These are phyloP conservation scores for Heliamphora exappendiculata DNA, from an alignment of 148 eudicot species.

Conservation along the genomic window DNA sequence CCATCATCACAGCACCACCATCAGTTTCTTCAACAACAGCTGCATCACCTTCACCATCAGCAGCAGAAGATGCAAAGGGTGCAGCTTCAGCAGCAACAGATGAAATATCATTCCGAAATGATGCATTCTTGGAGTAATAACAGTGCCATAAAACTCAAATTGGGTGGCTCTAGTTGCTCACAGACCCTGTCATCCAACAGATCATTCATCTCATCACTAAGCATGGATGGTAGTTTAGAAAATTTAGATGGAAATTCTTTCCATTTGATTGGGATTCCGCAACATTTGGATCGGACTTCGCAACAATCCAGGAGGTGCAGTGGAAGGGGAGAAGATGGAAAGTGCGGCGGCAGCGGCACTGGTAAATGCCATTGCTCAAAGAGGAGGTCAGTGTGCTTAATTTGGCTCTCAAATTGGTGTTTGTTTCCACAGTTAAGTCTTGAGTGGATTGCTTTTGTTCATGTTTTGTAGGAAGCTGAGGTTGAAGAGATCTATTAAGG, in stretches of 20 bases:
- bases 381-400: constrained; percentile 78
- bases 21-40: constrained; percentile 27
- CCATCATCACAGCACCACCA: constrained; percentile 16
- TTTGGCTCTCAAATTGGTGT: not conserved
- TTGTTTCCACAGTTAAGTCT: constrained; percentile 2
- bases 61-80: constrained; percentile 25
- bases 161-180: constrained; percentile 52
- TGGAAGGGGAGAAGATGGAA: constrained; percentile 60
- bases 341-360: constrained; percentile 55
- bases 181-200: constrained; percentile 74
- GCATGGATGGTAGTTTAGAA: constrained; percentile 78
- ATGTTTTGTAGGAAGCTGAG: constrained; percentile 55
- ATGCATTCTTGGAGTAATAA: constrained; percentile 53
- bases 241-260: constrained; percentile 55
- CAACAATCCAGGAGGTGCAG: constrained; percentile 56
- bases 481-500: constrained; percentile 77
- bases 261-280: constrained; percentile 46
- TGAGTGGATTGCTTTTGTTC: constrained; percentile 1
- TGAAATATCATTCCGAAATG: constrained; percentile 61
- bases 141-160: constrained; percentile 56
- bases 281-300: constrained; percentile 42
- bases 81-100: constrained; percentile 44
- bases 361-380: constrained; percentile 90
- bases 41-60: constrained; percentile 20
- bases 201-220: constrained; percentile 79